phyloP scores from a whole-genome alignment of 345 rosid genomes.

The Crucihimalaya himalaica region DNA sequence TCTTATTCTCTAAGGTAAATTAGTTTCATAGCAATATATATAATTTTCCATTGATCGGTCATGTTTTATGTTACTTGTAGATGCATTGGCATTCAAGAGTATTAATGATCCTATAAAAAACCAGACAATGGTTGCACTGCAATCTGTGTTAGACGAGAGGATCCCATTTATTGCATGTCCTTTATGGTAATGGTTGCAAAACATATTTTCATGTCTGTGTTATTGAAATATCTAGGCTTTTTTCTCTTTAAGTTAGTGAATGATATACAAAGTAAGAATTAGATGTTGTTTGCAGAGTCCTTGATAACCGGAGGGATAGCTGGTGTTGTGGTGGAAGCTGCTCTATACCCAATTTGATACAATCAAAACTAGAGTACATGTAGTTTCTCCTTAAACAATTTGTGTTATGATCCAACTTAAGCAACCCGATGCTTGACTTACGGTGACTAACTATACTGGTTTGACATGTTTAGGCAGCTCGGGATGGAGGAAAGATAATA shows the following conservation, averaged over 20 bases:
- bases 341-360: conserved; percentile 88
- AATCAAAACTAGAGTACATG: conserved; percentile 84
- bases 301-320: conserved; percentile 75
- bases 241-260: neutral
- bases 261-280: neutral
- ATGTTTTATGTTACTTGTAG: conserved; percentile 19
- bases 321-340: conserved; percentile 82
- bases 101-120: conserved; percentile 27
- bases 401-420: neutral
- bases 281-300: conserved; percentile 52
- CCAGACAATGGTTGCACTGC: conserved; percentile 10
- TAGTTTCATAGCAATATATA: too few relatives aligned
- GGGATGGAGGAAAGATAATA: conserved; percentile 63
- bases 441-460: neutral
- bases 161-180: conserved; percentile 46
- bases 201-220: neutral
- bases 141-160: conserved; percentile 34
- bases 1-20: neutral
- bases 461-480: conserved; percentile 55
- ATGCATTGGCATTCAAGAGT: conserved; percentile 37
- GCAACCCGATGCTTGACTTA: neutral
- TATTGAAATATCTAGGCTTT: neutral
- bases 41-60: neutral
- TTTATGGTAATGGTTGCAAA: conserved; percentile 43
- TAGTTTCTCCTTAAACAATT: neutral